A percentile compares a stretch with the other conserved stretches of the same genome.
Conservation (phyloP, 2,329 filamentous ascomycete species). For the Colletotrichum sp. region DNA sequence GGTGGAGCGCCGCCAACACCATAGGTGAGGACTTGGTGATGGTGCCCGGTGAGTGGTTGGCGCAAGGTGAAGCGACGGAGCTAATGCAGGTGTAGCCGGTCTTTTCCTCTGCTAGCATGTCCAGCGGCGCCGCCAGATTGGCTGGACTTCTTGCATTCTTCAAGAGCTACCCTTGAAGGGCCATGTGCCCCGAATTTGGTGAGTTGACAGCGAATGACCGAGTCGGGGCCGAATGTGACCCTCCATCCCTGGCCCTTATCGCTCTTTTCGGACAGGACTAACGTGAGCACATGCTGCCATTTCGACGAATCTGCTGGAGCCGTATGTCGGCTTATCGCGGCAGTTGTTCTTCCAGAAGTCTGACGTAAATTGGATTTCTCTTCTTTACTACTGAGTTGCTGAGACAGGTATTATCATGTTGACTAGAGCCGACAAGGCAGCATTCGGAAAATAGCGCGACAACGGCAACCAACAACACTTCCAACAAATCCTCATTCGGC, state of each 20-base stretch:
- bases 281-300: slow-evolving; percentile 2
- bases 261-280: background rate
- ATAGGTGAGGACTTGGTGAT: slow-evolving; percentile 4
- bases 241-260: background rate
- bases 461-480: background rate
- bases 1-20: background rate
- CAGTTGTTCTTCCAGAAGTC: background rate
- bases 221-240: slow-evolving; percentile 13
- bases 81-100: slow-evolving; percentile 20
- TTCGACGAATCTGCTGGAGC: background rate
- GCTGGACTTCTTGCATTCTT: background rate
- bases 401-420: background rate
- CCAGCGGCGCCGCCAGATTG: background rate
- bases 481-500: background rate
- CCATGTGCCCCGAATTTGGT: slow-evolving; percentile 3
- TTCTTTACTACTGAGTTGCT: background rate
- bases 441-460: background rate
- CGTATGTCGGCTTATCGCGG: background rate
- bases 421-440: background rate
- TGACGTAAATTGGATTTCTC: background rate
- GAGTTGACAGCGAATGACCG: slow-evolving; percentile 3
- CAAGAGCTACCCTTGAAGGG: background rate
- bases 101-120: background rate
- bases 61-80: background rate
- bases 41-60: slow-evolving; percentile 2